Base-by-base conservation (phyloP, 2,329 filamentous ascomycete genomes). In the Alternaria incomplexa region DNA sequence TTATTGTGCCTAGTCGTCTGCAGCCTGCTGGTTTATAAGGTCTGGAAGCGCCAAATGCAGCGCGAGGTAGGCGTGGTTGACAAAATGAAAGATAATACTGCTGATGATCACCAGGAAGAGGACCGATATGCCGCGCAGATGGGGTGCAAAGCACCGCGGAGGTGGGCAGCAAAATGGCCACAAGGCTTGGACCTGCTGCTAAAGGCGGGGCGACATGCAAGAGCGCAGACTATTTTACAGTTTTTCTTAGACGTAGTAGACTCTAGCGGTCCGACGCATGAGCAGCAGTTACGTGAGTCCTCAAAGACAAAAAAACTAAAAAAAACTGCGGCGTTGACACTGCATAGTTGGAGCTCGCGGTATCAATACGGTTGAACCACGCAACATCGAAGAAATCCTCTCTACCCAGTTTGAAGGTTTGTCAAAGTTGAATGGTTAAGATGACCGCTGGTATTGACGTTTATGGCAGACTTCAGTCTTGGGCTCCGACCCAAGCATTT, bases 241-340 rank as follows among this genome's bases (percentile, higher is more conserved):
- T 69, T 76, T 25, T 75, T 76, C 11, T 47, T 78, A 6, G 72
- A 78, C 46, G 64, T 76, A 45, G 48, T 76, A 6, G 64, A 75
- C 54, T 73, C 78, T 54, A 78, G 79, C 12, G 59, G 65, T 8
- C 56, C 45, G 11, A 65, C 62, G 3, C 60, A 65, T 61, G 62
- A 67, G 28, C 64, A 67, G 44, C 40, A 46, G 12, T 12, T 64
- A 17, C 61, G 61, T 46, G 1, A 47, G 45, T 23, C 44, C 20
- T 10, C 22, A n/a, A 47, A 43, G 13, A 11, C 15, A 12, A 8
- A 3, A 20, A 20, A 20, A 20, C 20, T 20, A 20, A 17, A 7
- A 7, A 20, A 44, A 6, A 1, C 25, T 9, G 20, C 46, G 22
- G 45, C 0, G 9, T 20, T 40, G 25, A 53, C 32, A 10, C 13